Evolutionary conservation across 176 grass and related monocot species (phyloP).

Genomic region (Rhipidocladum racemiflorum): DNA sequence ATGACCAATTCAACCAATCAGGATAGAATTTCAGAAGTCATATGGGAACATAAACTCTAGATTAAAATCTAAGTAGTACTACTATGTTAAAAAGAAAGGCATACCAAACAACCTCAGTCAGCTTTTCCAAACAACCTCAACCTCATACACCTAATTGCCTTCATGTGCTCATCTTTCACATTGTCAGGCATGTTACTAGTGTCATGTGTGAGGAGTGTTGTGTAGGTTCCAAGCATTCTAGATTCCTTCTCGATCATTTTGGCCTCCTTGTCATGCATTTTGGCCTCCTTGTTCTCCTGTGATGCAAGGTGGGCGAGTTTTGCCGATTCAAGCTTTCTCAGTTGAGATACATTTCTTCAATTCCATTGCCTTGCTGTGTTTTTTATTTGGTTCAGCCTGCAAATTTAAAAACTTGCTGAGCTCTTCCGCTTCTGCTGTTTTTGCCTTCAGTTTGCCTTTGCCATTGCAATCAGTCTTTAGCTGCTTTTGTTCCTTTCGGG

Average conservation of each 20-base stretch:
- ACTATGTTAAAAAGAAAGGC: no score
- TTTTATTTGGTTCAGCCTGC: not conserved
- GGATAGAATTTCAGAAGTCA: no score
- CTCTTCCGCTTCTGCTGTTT: not conserved
- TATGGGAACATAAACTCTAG: no score
- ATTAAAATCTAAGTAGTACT: no score
- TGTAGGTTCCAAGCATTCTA: not conserved
- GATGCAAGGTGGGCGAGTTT: not conserved
- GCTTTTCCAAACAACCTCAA: no score
- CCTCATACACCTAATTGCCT: not conserved
- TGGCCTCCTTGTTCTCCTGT: not conserved
- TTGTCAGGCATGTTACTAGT: not conserved
- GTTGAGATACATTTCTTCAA: not conserved
- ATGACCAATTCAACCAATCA: no score
- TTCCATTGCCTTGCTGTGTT: not conserved
- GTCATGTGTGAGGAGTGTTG: not conserved
- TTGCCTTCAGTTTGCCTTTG: not conserved
- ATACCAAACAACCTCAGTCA: no score
- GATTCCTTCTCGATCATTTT: not conserved
- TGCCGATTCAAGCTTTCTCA: not conserved
- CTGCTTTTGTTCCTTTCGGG: not conserved
- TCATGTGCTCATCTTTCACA: not conserved
- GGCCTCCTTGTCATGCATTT: not conserved
- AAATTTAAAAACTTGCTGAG: not conserved
- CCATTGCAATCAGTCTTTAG: not conserved